Evolutionary conservation across 2,329 filamentous ascomycete genomes (phyloP).

Genomic region (Decorospora gaudefroyi): DNA sequence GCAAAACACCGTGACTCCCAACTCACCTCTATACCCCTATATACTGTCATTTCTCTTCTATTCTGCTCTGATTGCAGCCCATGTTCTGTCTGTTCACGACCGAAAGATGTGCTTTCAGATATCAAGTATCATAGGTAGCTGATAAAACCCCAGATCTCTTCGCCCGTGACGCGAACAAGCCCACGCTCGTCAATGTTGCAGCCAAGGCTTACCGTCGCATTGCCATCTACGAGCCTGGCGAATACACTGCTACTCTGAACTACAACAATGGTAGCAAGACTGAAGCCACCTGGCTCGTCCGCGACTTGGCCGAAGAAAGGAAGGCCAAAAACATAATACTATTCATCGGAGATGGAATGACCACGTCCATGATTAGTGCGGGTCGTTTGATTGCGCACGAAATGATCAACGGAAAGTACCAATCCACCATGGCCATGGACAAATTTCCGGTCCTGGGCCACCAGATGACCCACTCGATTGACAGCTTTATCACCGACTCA

Average conservation of each 20-base stretch:
- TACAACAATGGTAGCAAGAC: conserved; percentile 77
- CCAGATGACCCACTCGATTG: conserved; percentile 86
- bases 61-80: no score
- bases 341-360: conserved; percentile 75
- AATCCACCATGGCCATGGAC: conserved; percentile 75
- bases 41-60: no score
- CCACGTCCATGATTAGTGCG: conserved; percentile 78
- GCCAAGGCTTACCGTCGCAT: conserved; percentile 78
- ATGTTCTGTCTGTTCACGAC: no score
- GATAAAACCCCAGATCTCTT: conserved; percentile 64
- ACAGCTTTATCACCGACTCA: conserved; percentile 83
- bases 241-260: conserved; percentile 73
- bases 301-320: conserved; percentile 68
- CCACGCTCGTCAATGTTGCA: conserved; percentile 77
- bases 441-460: conserved; percentile 84
- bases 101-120: no score
- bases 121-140: no score
- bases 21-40: no score
- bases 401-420: conserved; percentile 82
- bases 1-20: no score
- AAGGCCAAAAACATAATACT: conserved; percentile 84
- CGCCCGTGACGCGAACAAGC: conserved; percentile 69
- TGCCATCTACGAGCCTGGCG: conserved; percentile 75
- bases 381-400: conserved; percentile 81
- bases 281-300: conserved; percentile 75